Conservation (phyloP, 2,329 filamentous ascomycete species). For the Teratosphaeria zuluensis region DNA sequence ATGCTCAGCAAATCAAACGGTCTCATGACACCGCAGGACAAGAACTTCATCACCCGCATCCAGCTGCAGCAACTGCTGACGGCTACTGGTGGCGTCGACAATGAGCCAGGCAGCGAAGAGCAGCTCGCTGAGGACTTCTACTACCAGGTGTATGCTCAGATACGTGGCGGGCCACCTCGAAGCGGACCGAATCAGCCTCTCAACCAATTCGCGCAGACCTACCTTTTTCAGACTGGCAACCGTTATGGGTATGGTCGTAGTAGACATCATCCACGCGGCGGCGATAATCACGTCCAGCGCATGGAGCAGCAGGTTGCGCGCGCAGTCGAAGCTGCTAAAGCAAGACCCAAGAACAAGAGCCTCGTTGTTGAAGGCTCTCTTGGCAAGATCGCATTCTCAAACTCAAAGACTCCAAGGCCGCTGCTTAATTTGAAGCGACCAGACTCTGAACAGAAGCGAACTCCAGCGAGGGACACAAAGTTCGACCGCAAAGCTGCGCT, state of each 20-base stretch:
- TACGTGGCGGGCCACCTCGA: constrained; percentile 62
- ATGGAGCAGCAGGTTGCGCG: constrained; percentile 99
- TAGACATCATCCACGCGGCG: constrained; percentile 66
- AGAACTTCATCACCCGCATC: constrained; percentile 98
- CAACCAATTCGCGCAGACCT: constrained; percentile 95
- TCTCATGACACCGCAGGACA: constrained; percentile 97
- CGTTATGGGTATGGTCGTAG: constrained; percentile 58
- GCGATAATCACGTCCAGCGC: constrained; percentile 94
- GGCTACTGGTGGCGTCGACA: constrained; percentile 77
- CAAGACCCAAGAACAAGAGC: constrained; percentile 95
- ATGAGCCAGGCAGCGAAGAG: constrained; percentile 63
- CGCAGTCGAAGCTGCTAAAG: constrained; percentile 93
- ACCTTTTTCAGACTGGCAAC: constrained; percentile 87
- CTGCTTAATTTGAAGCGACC: constrained; percentile 88
- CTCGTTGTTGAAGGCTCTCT: constrained; percentile 91
- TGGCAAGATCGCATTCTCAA: constrained; percentile 98
- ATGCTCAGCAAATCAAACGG: constrained; percentile 88
- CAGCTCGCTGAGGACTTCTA: constrained; percentile 91
- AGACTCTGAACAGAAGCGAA: constrained; percentile 52
- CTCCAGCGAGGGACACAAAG: constrained; percentile 37
- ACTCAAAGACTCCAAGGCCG: constrained; percentile 92
- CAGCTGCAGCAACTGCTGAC: constrained; percentile 93
- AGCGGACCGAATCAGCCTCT: constrained; percentile 88
- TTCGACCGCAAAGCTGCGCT: constrained; percentile 76
- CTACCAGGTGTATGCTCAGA: constrained; percentile 94